phyloP scores from a whole-genome alignment of 176 grass and related monocot genomes.

The Triticum timopheevii region DNA sequence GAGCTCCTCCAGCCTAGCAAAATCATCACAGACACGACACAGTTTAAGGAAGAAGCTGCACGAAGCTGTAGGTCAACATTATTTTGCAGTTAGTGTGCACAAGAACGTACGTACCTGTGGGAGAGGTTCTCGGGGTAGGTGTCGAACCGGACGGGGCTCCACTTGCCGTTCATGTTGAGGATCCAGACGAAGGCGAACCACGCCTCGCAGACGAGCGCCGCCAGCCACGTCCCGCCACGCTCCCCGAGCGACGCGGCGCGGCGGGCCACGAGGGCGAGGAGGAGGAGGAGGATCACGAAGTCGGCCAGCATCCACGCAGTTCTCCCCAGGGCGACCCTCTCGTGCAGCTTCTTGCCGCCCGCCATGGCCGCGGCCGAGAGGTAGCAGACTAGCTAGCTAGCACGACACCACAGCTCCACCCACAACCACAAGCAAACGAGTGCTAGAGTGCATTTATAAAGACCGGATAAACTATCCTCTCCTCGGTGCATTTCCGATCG shows the following conservation, averaged over 20 bases:
- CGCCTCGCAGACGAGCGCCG: slow-evolving; percentile 37
- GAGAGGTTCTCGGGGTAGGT: slow-evolving; percentile 31
- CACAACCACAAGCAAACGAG: not conserved
- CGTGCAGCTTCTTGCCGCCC: slow-evolving; percentile 26
- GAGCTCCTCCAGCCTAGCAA: slow-evolving; percentile 14
- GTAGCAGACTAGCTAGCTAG: not conserved
- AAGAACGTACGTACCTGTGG: not conserved
- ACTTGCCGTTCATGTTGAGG: slow-evolving; percentile 43
- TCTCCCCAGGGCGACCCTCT: slow-evolving; percentile 14
- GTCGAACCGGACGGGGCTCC: slow-evolving; percentile 34
- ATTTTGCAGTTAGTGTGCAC: too few species aligned
- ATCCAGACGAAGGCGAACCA: slow-evolving; percentile 52
- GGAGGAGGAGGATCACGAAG: slow-evolving; percentile 29
- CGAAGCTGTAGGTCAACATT: too few species aligned
- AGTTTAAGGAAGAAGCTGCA: not conserved
- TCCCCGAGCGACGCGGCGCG: not conserved
- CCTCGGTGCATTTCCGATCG: not conserved
- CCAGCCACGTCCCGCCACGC: slow-evolving; percentile 1
- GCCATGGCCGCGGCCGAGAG: not conserved
- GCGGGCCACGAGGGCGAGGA: slow-evolving; percentile 19
- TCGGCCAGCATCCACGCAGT: slow-evolving; percentile 29
- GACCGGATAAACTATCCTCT: not conserved
- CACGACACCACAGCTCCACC: not conserved
- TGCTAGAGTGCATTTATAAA: not conserved
- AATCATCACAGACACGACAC: not conserved